Evolutionary conservation across 768 basidiomycete genomes (phyloP), one percentile per base, ranked within the genome.

Genomic region (Kwoniella europaea): DNA sequence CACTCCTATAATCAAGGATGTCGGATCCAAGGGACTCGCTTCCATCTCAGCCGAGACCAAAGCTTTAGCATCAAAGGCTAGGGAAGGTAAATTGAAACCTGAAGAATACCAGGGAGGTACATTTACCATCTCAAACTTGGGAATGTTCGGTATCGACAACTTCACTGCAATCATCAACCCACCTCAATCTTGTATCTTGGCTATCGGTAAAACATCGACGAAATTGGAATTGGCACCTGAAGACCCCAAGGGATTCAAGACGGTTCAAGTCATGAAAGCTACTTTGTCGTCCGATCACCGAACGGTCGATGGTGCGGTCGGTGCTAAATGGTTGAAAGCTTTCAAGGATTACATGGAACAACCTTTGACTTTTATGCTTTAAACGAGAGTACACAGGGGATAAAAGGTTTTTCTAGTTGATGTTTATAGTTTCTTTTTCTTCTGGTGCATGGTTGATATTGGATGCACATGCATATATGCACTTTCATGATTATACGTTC

Each of bases 151-250:
- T 72, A 89, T 98, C 79, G 79, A 83, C 71, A 88, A 90, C 66
- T 99, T 99, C 85, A 98, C 95, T 15, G 97, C 97, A 58, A 98
- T 99, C 86, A 96, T 99, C 88, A 99, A 99, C 87, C 90, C 92
- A 15, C 97, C 97, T 27, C 97, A 98, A 85, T 92, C 93, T 58
- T 98, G 95, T 85, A 99, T 98, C 80, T 90, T 99, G 71, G 97
- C 97, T 56, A 89, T 98, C 76, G 95, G 97, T 44, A 88, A 90
- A 20, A 94, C 93, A 18, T 88, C 90, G 82, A 88, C 92, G n/a
- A 91, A 91, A 64, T 86, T 98, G 16, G 90, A 94, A 20, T 91
- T 92, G 43, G 94, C 93, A 24, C 89, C 91, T 0, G 91, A 93
- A 79, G 90, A 92, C 75, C 93, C 94, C 82, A 93, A 91, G 81